A percentile compares a stretch with the other conserved stretches of the same genome.
These are phyloP conservation scores for Antarctomyces pellizariae DNA, from an alignment of 495 filamentous ascomycete species.

Conservation along the genomic window DNA sequence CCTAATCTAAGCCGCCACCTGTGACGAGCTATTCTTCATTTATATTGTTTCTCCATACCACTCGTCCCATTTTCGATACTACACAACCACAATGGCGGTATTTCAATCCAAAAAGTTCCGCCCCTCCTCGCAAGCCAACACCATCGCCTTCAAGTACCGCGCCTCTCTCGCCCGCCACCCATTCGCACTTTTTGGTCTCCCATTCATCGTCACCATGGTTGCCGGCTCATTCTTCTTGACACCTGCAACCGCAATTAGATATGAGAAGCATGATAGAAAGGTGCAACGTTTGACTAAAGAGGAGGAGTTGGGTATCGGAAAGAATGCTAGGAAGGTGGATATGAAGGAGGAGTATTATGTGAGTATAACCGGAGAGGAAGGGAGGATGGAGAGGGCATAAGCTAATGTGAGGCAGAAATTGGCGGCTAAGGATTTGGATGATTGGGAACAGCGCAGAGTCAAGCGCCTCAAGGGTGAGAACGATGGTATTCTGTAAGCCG, in stretches of 20 bases:
- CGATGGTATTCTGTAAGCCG: slow-evolving; percentile 59
- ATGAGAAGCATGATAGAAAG: slow-evolving; percentile 77
- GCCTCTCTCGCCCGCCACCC: slow-evolving; percentile 42
- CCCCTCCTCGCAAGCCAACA: slow-evolving; percentile 28
- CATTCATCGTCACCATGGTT: slow-evolving; percentile 81
- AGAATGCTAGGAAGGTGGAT: slow-evolving; percentile 45
- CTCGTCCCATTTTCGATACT: too few species aligned
- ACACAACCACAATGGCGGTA: slow-evolving; percentile 35
- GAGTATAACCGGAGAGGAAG: slow-evolving; percentile 15
- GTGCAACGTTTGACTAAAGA: slow-evolving; percentile 60
- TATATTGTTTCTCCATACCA: too few species aligned
- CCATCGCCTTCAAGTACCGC: slow-evolving; percentile 59
- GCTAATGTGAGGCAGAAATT: slow-evolving; percentile 32
- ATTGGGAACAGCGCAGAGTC: slow-evolving; percentile 92
- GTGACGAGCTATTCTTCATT: too few species aligned
- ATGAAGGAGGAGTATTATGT: slow-evolving; percentile 89
- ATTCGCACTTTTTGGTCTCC: slow-evolving; percentile 87
- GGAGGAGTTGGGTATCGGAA: slow-evolving; percentile 61
- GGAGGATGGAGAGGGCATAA: slow-evolving; percentile 2
- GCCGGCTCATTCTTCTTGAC: slow-evolving; percentile 86
- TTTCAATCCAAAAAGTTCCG: slow-evolving; percentile 57
- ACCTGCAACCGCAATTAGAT: slow-evolving; percentile 76
- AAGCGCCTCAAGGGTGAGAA: slow-evolving; percentile 69
- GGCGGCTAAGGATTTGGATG: slow-evolving; percentile 74
- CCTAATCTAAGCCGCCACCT: too few species aligned